These are phyloP conservation scores for Pleurotus platypus DNA, from an alignment of 768 basidiomycete species.

Conservation along the genomic window DNA sequence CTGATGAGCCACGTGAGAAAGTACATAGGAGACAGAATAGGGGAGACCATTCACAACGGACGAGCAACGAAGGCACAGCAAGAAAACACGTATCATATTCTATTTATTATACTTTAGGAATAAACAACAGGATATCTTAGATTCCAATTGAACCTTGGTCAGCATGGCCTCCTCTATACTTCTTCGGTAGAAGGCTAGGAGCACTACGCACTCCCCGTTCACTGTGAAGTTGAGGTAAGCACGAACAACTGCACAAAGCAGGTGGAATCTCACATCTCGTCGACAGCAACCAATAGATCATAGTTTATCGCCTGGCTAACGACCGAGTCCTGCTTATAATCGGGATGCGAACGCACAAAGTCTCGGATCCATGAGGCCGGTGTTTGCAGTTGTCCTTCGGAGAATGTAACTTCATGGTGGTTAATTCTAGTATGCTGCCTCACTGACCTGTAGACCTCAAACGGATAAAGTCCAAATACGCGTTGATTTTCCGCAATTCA, in stretches of 20 bases:
- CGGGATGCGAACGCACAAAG: conserved; percentile 87
- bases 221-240: conserved; percentile 29
- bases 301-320: conserved; percentile 92
- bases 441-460: conserved; percentile 73
- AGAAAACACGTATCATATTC: not conserved
- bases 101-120: not conserved
- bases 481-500: conserved; percentile 59
- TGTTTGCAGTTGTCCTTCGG: conserved; percentile 74
- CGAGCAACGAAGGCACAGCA: not conserved
- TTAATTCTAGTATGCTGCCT: not conserved
- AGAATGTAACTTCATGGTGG: not conserved
- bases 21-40: not conserved
- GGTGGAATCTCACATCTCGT: conserved; percentile 76
- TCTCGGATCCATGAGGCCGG: conserved; percentile 92
- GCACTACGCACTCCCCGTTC: conserved; percentile 64
- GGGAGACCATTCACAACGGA: not conserved
- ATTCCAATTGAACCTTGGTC: conserved; percentile 42
- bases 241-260: not conserved
- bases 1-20: conserved; percentile 12
- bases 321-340: conserved; percentile 91
- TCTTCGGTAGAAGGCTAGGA: conserved; percentile 59
- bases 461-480: conserved; percentile 79
- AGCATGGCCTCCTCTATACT: conserved; percentile 47
- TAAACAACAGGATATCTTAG: conserved; percentile 15
- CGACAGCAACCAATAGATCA: conserved; percentile 84